Evolutionary conservation across 2,329 filamentous ascomycete genomes (phyloP).

Genomic region (Curvularia spicifera): DNA sequence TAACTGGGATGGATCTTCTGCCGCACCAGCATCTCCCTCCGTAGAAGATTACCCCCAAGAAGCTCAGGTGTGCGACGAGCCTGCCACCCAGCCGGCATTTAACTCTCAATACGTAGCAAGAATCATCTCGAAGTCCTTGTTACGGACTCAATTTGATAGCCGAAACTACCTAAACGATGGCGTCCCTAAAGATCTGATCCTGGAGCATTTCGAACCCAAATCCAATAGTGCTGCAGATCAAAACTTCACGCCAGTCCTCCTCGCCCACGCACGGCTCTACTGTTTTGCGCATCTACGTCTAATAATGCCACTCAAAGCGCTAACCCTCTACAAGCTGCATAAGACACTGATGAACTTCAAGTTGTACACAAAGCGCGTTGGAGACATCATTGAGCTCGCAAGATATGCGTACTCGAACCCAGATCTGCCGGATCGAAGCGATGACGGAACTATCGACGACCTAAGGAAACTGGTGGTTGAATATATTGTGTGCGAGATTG

Average conservation of each 20-base stretch:
- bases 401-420: neutral
- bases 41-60: neutral
- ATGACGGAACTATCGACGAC: neutral
- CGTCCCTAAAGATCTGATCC: neutral
- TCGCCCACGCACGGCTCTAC: too few species aligned
- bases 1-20: neutral
- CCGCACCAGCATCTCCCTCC: neutral
- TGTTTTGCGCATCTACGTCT: too few species aligned
- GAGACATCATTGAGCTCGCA: neutral
- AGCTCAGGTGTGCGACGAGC: neutral
- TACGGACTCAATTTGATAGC: neutral
- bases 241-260: neutral
- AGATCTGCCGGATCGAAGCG: neutral
- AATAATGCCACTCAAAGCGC: neutral
- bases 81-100: neutral
- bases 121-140: too few species aligned
- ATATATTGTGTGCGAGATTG: neutral
- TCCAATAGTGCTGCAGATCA: neutral
- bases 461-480: neutral
- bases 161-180: neutral
- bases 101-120: neutral
- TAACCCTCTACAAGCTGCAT: neutral
- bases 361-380: slow-evolving; percentile 1
- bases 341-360: neutral
- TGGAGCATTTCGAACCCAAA: neutral